phyloP scores from a whole-genome alignment of 2,329 filamentous ascomycete species.

The Herpotrichia juniperi region DNA sequence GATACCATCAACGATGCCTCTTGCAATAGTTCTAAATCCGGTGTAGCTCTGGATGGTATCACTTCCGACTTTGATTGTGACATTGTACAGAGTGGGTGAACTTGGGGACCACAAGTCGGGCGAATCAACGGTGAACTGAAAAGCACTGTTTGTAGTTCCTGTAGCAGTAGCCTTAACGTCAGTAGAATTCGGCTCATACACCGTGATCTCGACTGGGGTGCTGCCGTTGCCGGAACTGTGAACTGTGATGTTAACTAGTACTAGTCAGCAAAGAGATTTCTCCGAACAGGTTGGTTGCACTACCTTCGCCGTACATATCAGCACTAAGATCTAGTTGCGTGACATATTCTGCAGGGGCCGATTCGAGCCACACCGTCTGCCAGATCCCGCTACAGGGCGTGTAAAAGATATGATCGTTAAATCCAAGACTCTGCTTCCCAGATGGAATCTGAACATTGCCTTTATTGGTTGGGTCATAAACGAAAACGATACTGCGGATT shows the following conservation, averaged over 20 bases:
- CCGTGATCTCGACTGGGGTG: conserved; percentile 44
- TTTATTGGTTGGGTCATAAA: conserved; percentile 70
- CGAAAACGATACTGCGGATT: conserved; percentile 62
- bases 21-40: conserved; percentile 69
- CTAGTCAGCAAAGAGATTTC: conserved; percentile 15
- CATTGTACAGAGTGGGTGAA: conserved; percentile 67
- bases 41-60: conserved; percentile 70
- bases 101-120: conserved; percentile 70
- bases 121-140: conserved; percentile 61
- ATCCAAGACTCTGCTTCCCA: conserved; percentile 65
- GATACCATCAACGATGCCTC: conserved; percentile 62
- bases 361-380: conserved; percentile 75
- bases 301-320: conserved; percentile 41
- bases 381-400: conserved; percentile 76
- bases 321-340: conserved; percentile 65
- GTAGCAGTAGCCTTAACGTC: conserved; percentile 51
- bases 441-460: conserved; percentile 64
- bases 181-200: conserved; percentile 43
- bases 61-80: conserved; percentile 59
- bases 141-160: conserved; percentile 56
- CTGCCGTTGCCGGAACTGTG: conserved; percentile 51
- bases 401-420: conserved; percentile 72
- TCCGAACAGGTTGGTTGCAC: neutral
- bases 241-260: conserved; percentile 62
- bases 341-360: conserved; percentile 64